Conservation (phyloP, 2,329 filamentous ascomycete genomes). For the Aspergillus ruber region DNA sequence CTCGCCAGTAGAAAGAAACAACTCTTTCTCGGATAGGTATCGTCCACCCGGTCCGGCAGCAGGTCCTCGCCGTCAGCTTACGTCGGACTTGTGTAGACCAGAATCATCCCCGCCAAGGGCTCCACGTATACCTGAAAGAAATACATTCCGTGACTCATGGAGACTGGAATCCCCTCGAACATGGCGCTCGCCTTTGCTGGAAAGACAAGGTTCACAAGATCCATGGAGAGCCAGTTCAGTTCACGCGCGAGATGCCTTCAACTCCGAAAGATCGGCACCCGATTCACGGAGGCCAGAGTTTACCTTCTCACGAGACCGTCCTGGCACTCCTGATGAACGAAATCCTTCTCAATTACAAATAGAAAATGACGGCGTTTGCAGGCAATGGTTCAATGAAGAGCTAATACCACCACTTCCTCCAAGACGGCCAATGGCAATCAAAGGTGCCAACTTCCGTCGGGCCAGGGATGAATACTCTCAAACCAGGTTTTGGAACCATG, state of each 20-base stretch:
- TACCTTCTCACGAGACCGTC: background rate
- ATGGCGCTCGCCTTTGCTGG: background rate
- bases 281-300: background rate
- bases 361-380: background rate
- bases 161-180: background rate
- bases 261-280: background rate
- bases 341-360: background rate
- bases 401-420: conserved; percentile 3
- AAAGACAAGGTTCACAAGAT: background rate
- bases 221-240: background rate
- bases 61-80: background rate
- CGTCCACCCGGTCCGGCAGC: background rate
- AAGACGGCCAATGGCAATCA: conserved; percentile 4
- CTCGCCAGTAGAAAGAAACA: background rate
- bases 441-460: background rate
- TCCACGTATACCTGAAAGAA: background rate
- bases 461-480: background rate
- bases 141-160: background rate
- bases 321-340: background rate
- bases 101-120: background rate
- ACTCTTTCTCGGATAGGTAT: background rate
- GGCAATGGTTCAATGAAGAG: background rate
- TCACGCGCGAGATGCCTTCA: background rate
- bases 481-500: conserved; percentile 14
- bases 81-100: background rate